Conservation (phyloP, 2,329 filamentous ascomycete genomes). For the Neonectria magnoliae region DNA sequence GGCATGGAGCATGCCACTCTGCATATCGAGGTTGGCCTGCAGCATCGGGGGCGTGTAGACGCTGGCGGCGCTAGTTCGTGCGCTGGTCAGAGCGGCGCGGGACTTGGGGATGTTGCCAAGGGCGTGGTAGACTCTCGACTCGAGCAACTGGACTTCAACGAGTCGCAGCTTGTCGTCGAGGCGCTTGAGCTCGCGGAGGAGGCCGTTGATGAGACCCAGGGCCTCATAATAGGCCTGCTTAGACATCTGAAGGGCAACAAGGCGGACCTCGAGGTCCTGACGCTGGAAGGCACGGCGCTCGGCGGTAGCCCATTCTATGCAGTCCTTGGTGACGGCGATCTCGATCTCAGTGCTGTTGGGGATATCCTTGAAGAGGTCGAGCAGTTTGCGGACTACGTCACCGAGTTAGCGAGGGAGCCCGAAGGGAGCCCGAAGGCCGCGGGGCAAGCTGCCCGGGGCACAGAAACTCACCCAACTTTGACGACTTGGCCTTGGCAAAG, state of each 20-base stretch:
- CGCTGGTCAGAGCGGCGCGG: constrained; percentile 91
- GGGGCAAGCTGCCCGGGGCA: constrained; percentile 5
- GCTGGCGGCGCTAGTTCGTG: constrained; percentile 92
- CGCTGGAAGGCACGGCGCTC: constrained; percentile 96
- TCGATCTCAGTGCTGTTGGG: constrained; percentile 95
- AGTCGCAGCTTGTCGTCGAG: constrained; percentile 98
- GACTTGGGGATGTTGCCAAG: constrained; percentile 97
- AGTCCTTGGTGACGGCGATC: constrained; percentile 95
- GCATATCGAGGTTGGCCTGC: constrained; percentile 98
- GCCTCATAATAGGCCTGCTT: constrained; percentile 98
- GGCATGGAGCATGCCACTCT: constrained; percentile 97
- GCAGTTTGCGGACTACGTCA: constrained; percentile 84
- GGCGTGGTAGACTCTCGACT: constrained; percentile 97
- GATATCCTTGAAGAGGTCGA: constrained; percentile 94
- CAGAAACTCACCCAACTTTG: constrained; percentile 82
- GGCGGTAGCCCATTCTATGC: constrained; percentile 98
- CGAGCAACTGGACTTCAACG: constrained; percentile 96
- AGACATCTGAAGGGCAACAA: constrained; percentile 93
- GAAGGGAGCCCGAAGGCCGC: neutral
- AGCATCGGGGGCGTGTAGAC: constrained; percentile 96
- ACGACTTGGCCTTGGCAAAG: constrained; percentile 98
- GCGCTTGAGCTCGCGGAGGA: constrained; percentile 96
- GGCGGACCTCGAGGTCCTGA: constrained; percentile 96
- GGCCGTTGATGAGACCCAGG: constrained; percentile 93
- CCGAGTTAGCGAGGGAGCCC: constrained; percentile 28